A percentile compares a stretch with the other conserved stretches of the same genome.
Conservation (phyloP, 2,329 filamentous ascomycete species). For the Gnomoniopsis smithogilvyi region DNA sequence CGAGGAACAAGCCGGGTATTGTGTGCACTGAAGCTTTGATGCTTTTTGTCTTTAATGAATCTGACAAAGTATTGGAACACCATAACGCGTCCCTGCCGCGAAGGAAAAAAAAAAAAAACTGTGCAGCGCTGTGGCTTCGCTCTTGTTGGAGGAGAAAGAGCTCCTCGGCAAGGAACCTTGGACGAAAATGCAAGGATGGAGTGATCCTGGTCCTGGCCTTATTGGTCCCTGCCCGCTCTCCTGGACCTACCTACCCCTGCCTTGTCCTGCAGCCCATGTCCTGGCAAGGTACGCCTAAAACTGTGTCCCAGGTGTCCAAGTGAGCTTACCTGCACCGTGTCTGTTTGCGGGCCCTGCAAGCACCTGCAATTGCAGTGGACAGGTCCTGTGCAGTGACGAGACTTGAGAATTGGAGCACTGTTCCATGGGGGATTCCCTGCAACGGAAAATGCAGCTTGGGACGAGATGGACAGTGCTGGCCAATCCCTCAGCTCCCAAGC, state of each 20-base stretch:
- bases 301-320: neutral
- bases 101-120: no score
- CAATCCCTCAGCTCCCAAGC: conserved; percentile 17
- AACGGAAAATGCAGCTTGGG: neutral
- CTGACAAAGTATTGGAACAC: neutral
- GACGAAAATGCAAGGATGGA: neutral
- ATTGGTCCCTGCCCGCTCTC: conserved; percentile 4
- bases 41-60: neutral
- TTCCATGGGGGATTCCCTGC: conserved; percentile 5
- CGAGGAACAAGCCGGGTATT: neutral
- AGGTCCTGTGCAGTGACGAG: neutral
- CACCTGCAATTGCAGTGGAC: neutral
- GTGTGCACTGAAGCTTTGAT: neutral
- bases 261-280: conserved; percentile 7
- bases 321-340: neutral
- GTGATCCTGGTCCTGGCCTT: conserved; percentile 11
- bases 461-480: conserved; percentile 6
- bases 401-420: neutral
- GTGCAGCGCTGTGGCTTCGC: no score
- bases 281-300: neutral
- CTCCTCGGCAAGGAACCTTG: no score
- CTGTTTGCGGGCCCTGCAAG: neutral
- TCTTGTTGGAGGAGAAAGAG: no score
- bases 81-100: no score
- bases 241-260: neutral